Base-by-base conservation (phyloP, 805 yeast species). In the Metschnikowia gelsemii region DNA sequence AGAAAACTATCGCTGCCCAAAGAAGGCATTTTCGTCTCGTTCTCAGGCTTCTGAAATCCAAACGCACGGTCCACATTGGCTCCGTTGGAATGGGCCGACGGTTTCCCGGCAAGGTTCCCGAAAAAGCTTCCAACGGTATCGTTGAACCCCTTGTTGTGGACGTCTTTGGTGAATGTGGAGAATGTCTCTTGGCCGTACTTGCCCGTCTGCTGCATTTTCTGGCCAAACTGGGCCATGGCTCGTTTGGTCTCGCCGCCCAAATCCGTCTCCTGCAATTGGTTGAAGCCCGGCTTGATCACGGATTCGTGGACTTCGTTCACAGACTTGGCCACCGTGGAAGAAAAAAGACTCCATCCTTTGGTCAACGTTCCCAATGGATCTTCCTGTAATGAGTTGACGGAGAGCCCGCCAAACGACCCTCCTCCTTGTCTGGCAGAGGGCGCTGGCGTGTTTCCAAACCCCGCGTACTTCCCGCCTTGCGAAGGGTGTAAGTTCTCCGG, bases 141-240 rank as follows among this genome's bases (percentile, higher is more conserved):
- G 50, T 66, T 64, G 34, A 66, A 51, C 5, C 73, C 71, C 41
- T 57, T 71, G 47, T 51, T 63, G 60, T 64, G 66, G 21, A 66
- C 51, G 59, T 73, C 66, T 26, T 58, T 47, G 29, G 88, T 81
- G 57, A 81, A 79, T 13, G 70, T 68, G 47, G 72, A 74, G 55
- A 78, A 74, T n/a, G 83, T 80, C 49, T 82, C 84, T 40, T 79
- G 80, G 20, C 95, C 87, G 51, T 79, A 80, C 46, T 72, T 76
- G 24, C 95, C 85, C 0, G 96, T 87, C 52, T 89, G 95, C 61
- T 86, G 95, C 68, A 91, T 85, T 58, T 82, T 88, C 59, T 87
- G 95, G 35, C 97, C 96, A 68, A 91, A 93, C 70, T 93, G 97
- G 45, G 87, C 83, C 77, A 95, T 87, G n/a, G 98, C 98, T 52